These are phyloP conservation scores for Bothriochloa decipiens DNA, from an alignment of 176 grass and related monocot genomes.

Conservation along the genomic window DNA sequence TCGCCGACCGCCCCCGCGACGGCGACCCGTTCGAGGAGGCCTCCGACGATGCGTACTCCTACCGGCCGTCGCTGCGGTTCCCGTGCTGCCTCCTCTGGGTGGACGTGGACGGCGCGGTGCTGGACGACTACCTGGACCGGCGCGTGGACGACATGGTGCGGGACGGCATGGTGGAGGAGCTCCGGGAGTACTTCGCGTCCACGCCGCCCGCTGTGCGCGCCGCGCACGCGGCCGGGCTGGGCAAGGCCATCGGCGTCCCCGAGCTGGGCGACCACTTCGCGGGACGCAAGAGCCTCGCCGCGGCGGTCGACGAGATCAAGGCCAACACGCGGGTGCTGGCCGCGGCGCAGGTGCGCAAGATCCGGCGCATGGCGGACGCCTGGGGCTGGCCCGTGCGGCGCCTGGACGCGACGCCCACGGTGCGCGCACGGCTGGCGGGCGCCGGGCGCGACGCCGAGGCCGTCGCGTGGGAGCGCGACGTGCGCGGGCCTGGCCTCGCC, in stretches of 20 bases:
- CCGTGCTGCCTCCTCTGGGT: conserved; percentile 93
- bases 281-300: conserved; percentile 39
- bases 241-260: not conserved
- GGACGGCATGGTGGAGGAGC: conserved; percentile 75
- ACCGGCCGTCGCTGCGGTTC: conserved; percentile 55
- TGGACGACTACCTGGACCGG: conserved; percentile 70
- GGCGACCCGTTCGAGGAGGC: conserved; percentile 53
- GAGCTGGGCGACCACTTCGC: conserved; percentile 68
- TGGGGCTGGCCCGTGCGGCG: conserved; percentile 71
- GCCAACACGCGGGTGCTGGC: conserved; percentile 74
- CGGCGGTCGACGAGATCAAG: conserved; percentile 73
- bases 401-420: conserved; percentile 49
- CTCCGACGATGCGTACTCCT: not conserved
- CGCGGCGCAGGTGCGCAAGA: conserved; percentile 74
- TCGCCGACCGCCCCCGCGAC: conserved; percentile 19
- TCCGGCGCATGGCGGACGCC: conserved; percentile 49
- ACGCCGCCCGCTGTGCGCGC: conserved; percentile 45
- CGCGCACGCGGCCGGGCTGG: too few relatives aligned
- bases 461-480: not conserved
- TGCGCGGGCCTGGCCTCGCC: not conserved
- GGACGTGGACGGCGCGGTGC: conserved; percentile 59
- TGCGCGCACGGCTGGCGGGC: not conserved
- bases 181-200: conserved; percentile 64
- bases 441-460: not conserved
- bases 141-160: conserved; percentile 93